phyloP scores from a whole-genome alignment of 148 eudicot genomes.

The Beta vulgaris region DNA sequence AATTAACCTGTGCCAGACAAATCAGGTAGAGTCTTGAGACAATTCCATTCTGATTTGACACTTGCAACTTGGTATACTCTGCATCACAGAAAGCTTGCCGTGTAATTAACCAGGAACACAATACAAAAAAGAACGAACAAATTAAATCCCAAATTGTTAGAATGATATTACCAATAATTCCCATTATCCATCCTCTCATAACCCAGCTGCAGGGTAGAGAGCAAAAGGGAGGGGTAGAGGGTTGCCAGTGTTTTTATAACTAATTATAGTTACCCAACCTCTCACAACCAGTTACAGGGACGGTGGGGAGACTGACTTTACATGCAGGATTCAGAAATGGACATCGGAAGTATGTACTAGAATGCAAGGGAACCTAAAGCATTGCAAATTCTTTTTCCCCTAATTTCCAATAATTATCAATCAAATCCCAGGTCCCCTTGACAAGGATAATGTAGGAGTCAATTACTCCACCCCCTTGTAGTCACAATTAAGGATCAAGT shows the following conservation, averaged over 20 bases:
- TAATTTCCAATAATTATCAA: neutral
- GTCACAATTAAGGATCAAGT: neutral
- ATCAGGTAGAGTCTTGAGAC: conserved; percentile 81
- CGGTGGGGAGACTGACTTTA: too few species aligned
- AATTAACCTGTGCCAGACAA: conserved; percentile 99
- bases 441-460: neutral
- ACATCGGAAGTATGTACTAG: neutral
- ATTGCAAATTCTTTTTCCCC: neutral
- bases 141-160: neutral
- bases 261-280: too few species aligned
- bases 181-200: too few species aligned
- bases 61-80: conserved; percentile 95
- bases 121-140: neutral
- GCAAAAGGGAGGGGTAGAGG: too few species aligned
- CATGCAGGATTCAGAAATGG: neutral
- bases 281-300: too few species aligned
- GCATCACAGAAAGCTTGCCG: conserved; percentile 26
- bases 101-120: too few species aligned
- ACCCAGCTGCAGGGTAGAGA: too few species aligned
- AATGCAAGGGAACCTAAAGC: neutral
- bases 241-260: too few species aligned
- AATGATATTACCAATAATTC: too few species aligned
- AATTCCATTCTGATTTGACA: conserved; percentile 90
- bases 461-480: neutral
- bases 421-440: neutral